Base-by-base conservation (phyloP, 192 early-diverging fungal genomes). In the Gaertneriomyces sp. region DNA sequence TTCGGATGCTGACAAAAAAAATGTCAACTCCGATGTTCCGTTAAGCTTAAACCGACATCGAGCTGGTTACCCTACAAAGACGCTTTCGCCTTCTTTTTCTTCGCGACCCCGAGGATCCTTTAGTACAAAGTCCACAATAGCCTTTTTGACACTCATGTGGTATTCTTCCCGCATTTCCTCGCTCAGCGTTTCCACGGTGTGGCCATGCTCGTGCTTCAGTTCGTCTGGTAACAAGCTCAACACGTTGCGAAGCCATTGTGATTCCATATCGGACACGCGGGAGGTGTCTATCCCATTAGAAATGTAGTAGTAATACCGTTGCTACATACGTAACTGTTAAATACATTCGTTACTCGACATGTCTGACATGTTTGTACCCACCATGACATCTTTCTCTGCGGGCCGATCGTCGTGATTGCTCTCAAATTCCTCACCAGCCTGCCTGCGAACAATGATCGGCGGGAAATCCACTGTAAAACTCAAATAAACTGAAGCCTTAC, bases 241-340 rank as follows among this genome's bases (percentile, higher is more conserved):
- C 1, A 86, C 85, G 59, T 86, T 79, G 39, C 58, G 58, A 11
- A 86, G 74, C 85, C 85, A 86, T 45, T 71, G 60, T 45, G 82
- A 70, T 59, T 86, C 79, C 85, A 86, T 86, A 49, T 84, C 77
- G 6, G 85, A 82, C 9, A 86, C 85, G 65, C 81, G 79, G 33
- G 78, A 73, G 14, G 85, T 86, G 59, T 86, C 85, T 10, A 86
- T 78, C 14, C 85, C 85, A 60, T 86, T 86, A 7, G 80, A 74
- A 38, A 86, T 83, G 69, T 85, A 86, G 70, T 85, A 86, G 64
- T 86, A 84, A 70, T 86, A 86, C 38, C 82, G 74, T 81, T 86
- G 85, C 85, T 85, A 58, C 14, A 42, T 12, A 6, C 49, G n/a
- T n/a, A 51, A 51, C 25, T 17, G 38, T 25, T 57, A 4, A 33